Evolutionary conservation across 2,329 filamentous ascomycete species (phyloP), one percentile per base, ranked within the genome.

Genomic region (Celoporthe dispersa): DNA sequence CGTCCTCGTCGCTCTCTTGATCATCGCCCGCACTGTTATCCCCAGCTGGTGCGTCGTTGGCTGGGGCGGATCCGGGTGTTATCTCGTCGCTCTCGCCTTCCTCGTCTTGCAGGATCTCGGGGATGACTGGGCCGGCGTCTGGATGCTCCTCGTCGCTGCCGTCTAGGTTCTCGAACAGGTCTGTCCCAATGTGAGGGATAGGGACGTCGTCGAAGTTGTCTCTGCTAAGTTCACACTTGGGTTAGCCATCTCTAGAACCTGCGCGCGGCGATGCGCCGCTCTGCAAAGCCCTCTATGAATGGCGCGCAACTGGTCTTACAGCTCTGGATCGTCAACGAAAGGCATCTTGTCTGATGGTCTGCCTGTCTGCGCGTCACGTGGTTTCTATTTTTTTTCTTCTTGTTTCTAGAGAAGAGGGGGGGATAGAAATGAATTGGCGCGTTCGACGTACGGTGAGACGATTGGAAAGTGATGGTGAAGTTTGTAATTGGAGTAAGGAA

Each of bases 331-430:
- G 33, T 64, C 28, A 25, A 71, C 31, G 51, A 67, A 67, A 71
- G 70, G 68, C 70, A 71, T 71, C 22, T 44, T 60, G 61, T 66
- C 61, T 62, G 60, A 11, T 70, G 63, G 53, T 59, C 12, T 35
- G 63, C 14, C 44, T 28, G 33, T 16, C 48, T 28, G 28, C 41
- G 61, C 28, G 60, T 37, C 53, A 19, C 31, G 44, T 28, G 60
- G 28, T 57, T 39, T 8, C 35, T 35, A 8, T 35, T 35, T 35
- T 35, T 35, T 39, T 39, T 6, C 9, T 39, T 39, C 12, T 11
- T 11, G 2, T 39, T 64, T 63, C n/a, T n/a, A 11, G 16, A 48
- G 8, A 48, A 19, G 44, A 11, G 8, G 19, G n/a, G 16, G 44
- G 3, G 0, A 44, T 16, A n/a, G 25, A 51, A 53, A 25, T 25